phyloP scores from a whole-genome alignment of 2,329 filamentous ascomycete genomes.

The Cladobotryum protrusum region DNA sequence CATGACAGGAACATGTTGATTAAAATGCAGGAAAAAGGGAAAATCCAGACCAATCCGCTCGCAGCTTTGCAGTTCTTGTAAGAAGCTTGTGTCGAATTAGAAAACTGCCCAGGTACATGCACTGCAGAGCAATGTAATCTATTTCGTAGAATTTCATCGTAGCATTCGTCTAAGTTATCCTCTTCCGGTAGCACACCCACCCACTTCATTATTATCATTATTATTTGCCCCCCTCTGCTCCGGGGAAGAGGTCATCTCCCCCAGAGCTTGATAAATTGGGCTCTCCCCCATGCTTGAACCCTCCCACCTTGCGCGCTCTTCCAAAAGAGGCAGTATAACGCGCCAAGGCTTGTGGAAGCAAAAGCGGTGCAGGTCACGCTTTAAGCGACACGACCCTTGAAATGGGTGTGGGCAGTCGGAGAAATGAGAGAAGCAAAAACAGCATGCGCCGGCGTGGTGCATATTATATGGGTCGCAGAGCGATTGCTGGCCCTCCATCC shows the following conservation, averaged over 20 bases:
- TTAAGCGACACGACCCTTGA: neutral
- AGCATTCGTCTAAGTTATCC: too few species aligned
- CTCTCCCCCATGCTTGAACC: too few species aligned
- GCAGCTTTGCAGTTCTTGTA: too few species aligned
- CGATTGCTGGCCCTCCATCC: neutral
- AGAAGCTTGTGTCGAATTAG: too few species aligned
- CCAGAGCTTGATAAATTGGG: too few species aligned
- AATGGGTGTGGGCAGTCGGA: neutral
- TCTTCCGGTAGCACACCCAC: neutral
- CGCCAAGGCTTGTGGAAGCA: too few species aligned
- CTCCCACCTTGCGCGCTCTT: neutral
- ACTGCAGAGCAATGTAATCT: too few species aligned
- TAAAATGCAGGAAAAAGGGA: too few species aligned
- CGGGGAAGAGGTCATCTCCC: neutral
- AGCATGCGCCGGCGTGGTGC: conserved; percentile 3
- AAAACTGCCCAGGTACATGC: too few species aligned
- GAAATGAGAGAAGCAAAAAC: neutral
- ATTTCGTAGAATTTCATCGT: too few species aligned
- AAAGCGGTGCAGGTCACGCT: neutral
- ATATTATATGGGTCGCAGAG: conserved; percentile 12
- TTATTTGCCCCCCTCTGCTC: neutral
- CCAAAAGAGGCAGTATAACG: neutral
- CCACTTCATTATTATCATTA: neutral
- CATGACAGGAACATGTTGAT: too few species aligned
- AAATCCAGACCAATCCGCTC: too few species aligned